A percentile compares a stretch with the other conserved stretches of the same genome.
phyloP scores from a whole-genome alignment of 257 asterid species.

The Perilla frutescens region DNA sequence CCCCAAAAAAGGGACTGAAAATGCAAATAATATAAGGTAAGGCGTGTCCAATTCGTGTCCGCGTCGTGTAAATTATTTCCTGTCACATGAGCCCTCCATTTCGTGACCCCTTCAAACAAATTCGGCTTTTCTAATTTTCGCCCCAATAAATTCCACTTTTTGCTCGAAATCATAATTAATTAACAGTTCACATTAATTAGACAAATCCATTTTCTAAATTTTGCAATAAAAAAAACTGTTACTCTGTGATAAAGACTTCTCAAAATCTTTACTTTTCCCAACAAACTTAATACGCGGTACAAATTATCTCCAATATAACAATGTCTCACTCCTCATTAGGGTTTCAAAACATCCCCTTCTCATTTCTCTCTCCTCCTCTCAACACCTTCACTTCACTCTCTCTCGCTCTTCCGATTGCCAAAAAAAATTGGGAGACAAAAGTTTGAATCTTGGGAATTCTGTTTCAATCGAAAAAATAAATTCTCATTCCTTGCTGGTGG shows the following conservation, averaged over 20 bases:
- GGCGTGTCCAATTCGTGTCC: constrained; percentile 50
- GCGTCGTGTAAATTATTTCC: constrained; percentile 40
- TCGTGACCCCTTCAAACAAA: constrained; percentile 20
- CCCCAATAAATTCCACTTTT: constrained; percentile 25
- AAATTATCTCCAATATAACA: constrained; percentile 44
- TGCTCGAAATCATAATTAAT: not conserved
- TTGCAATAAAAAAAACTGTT: not conserved
- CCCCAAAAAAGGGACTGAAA: not conserved
- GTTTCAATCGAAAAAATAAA: not conserved
- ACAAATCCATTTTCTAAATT: constrained; percentile 3
- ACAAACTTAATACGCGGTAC: constrained; percentile 54
- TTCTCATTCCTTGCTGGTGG: not conserved
- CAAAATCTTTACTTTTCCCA: constrained; percentile 33
- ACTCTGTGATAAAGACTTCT: constrained; percentile 33
- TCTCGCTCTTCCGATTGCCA: not conserved
- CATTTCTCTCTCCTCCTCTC: constrained; percentile 17
- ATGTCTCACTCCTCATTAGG: constrained; percentile 37
- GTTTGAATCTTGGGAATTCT: not conserved
- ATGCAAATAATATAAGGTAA: not conserved
- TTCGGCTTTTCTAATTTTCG: not conserved
- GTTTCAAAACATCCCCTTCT: constrained; percentile 43
- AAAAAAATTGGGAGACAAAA: not conserved
- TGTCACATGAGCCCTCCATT: not conserved
- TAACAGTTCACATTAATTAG: constrained; percentile 6
- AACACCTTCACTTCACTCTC: constrained; percentile 25